These are phyloP conservation scores for Aspergillus terreus DNA, from an alignment of 2,329 filamentous ascomycete species.

Conservation along the genomic window DNA sequence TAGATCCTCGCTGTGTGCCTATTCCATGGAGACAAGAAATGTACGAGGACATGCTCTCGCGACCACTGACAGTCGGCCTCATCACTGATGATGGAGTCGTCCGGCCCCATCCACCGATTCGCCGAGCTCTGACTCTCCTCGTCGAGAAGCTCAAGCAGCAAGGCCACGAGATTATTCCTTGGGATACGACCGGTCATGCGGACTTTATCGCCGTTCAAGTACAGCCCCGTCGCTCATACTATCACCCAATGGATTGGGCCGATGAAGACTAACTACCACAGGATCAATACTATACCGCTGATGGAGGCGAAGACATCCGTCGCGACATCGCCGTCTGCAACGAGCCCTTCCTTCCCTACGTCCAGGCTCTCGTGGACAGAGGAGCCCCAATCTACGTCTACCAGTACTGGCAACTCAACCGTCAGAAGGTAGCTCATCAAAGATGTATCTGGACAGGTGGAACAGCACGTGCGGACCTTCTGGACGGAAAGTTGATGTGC, in stretches of 20 bases:
- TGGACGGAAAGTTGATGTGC: constrained; percentile 2
- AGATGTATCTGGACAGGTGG: constrained; percentile 4
- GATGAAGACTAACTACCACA: not conserved
- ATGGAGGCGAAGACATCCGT: constrained; percentile 6
- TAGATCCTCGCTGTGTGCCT: not conserved
- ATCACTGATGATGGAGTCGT: constrained; percentile 1
- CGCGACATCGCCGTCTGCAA: not conserved
- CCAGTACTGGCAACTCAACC: constrained; percentile 7
- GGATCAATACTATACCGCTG: constrained; percentile 5
- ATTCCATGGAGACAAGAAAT: constrained; percentile 1
- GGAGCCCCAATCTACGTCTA: constrained; percentile 1
- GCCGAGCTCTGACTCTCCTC: not conserved
- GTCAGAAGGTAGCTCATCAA: not conserved
- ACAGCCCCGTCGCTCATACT: not conserved
- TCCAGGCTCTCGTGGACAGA: constrained; percentile 1
- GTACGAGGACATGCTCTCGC: not conserved
- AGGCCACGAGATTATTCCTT: constrained; percentile 2
- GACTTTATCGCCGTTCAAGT: constrained; percentile 1
- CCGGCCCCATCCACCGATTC: constrained; percentile 1
- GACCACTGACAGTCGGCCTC: not conserved
- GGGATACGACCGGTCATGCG: constrained; percentile 1
- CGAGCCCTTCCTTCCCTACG: constrained; percentile 4
- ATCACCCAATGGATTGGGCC: not conserved
- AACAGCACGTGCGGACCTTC: constrained; percentile 1
- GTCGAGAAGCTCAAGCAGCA: not conserved